These are phyloP conservation scores for Penicillium tannophilum DNA, from an alignment of 495 filamentous ascomycete genomes.

Conservation along the genomic window DNA sequence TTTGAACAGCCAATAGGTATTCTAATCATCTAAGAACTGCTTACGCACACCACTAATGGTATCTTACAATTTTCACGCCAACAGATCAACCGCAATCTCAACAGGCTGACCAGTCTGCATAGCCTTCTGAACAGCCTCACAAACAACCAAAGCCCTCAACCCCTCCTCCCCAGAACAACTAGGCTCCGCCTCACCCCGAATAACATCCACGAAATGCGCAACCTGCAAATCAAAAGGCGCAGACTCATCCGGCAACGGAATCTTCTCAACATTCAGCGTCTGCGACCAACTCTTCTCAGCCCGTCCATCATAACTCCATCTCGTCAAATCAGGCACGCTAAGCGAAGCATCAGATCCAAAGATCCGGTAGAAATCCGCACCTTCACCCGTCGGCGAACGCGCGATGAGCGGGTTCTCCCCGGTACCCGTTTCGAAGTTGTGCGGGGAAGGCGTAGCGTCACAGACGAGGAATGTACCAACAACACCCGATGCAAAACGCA, in stretches of 20 bases:
- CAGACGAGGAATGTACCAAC: conserved; percentile 60
- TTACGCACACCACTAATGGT: too few relatives aligned
- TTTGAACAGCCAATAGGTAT: too few relatives aligned
- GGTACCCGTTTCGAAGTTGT: conserved; percentile 58
- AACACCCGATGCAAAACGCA: conserved; percentile 57
- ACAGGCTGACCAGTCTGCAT: conserved; percentile 41
- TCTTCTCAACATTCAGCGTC: conserved; percentile 31
- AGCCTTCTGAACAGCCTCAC: conserved; percentile 43
- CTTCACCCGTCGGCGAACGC: conserved; percentile 25
- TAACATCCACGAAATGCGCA: conserved; percentile 56
- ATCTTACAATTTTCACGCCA: conserved; percentile 5
- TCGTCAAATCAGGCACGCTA: conserved; percentile 57
- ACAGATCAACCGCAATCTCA: conserved; percentile 33
- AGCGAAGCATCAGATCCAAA: conserved; percentile 56
- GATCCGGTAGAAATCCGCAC: conserved; percentile 56
- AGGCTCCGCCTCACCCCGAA: conserved; percentile 43
- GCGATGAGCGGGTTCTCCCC: conserved; percentile 61
- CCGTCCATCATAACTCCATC: conserved; percentile 51
- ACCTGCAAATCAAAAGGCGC: conserved; percentile 59
- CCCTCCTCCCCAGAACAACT: conserved; percentile 51
- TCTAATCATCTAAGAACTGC: too few relatives aligned
- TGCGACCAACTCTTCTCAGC: conserved; percentile 37
- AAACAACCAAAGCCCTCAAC: conserved; percentile 46
- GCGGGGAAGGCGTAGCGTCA: conserved; percentile 53
- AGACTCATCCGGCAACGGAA: conserved; percentile 39